Conservation (phyloP, 2,329 filamentous ascomycete species). For the Venturia oleaginea region DNA sequence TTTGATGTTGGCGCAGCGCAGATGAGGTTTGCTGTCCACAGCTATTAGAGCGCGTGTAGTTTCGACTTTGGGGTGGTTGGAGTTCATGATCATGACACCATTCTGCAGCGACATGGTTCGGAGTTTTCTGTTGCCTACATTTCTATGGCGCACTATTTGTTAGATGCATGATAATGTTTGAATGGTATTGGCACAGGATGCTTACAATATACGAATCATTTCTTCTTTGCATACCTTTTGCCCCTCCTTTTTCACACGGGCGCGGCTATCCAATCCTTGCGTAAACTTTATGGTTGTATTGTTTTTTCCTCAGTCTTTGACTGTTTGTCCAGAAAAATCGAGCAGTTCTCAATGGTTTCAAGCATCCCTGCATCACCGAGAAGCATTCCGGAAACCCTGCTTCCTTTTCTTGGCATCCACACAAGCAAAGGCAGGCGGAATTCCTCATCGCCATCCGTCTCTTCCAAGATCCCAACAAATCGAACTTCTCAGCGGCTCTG, state of each 20-base stretch:
- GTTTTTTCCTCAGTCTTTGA: too few species aligned
- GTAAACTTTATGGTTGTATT: too few species aligned
- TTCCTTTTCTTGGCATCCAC: too few species aligned
- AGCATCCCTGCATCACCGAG: too few species aligned
- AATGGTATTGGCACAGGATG: not conserved
- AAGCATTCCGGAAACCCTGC: too few species aligned
- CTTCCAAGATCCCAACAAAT: too few species aligned
- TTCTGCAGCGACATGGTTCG: not conserved
- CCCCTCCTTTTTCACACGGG: not conserved
- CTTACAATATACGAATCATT: not conserved
- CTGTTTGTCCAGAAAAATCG: too few species aligned
- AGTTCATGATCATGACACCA: not conserved
- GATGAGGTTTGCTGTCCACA: constrained; percentile 36
- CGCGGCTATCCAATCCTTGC: too few species aligned
- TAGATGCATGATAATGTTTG: not conserved
- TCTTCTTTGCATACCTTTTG: not conserved
- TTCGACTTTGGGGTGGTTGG: not conserved
- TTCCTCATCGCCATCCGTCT: too few species aligned
- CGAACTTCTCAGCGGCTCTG: too few species aligned
- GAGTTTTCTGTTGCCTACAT: not conserved
- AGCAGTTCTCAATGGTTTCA: too few species aligned
- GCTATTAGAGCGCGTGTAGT: constrained; percentile 2
- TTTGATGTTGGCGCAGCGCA: constrained; percentile 40
- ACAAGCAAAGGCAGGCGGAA: too few species aligned
- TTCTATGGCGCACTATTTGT: not conserved